These are phyloP conservation scores for Bombardia bombarda DNA, from an alignment of 495 filamentous ascomycete species.

Conservation along the genomic window DNA sequence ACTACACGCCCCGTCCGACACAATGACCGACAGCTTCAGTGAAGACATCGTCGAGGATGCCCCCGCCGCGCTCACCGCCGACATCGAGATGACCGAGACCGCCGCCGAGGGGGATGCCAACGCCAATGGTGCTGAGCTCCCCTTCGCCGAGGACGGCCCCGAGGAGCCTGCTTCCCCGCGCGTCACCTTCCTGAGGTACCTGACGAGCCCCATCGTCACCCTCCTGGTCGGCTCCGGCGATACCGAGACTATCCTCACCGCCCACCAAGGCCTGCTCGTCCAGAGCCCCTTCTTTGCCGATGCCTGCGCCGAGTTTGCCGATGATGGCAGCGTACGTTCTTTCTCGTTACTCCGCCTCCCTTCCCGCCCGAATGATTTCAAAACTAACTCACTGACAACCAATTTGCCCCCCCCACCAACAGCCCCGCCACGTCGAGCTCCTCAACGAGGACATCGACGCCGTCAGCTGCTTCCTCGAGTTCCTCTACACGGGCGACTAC, in stretches of 20 bases:
- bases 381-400: background rate
- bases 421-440: constrained; percentile 62
- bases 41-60: constrained; percentile 30
- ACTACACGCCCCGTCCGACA: background rate
- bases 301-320: constrained; percentile 47
- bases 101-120: constrained; percentile 13
- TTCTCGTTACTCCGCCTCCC: background rate
- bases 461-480: constrained; percentile 82
- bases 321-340: constrained; percentile 38
- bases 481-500: constrained; percentile 88
- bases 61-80: constrained; percentile 28
- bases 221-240: constrained; percentile 62
- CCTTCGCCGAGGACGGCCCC: constrained; percentile 35
- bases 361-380: background rate
- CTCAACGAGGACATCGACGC: constrained; percentile 67
- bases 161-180: constrained; percentile 28
- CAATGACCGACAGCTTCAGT: constrained; percentile 34
- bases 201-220: constrained; percentile 73
- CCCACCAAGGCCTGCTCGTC: constrained; percentile 69
- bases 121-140: constrained; percentile 22
- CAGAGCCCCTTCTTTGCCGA: constrained; percentile 69
- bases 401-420: constrained; percentile 2
- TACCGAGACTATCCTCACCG: constrained; percentile 54
- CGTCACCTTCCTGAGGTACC: constrained; percentile 45
- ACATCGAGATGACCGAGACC: constrained; percentile 43